These are phyloP conservation scores for Pythium phragmiticola DNA, from an alignment of 352 stramenopile genomes.

Conservation along the genomic window DNA sequence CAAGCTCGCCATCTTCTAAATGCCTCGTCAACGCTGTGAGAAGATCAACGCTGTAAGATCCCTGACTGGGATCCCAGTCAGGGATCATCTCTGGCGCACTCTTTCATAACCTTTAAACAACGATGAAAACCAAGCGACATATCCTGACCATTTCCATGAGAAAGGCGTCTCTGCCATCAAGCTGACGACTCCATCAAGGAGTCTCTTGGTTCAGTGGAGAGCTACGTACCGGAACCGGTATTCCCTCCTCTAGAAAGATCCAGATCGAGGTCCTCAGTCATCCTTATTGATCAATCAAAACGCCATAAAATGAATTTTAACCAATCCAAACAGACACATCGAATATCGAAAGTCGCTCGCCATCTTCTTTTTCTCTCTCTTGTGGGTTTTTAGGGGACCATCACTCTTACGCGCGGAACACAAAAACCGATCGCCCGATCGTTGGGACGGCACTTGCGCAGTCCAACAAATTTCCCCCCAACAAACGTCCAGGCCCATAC, in stretches of 20 bases:
- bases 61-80: too few relatives aligned
- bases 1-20: constrained; percentile 88
- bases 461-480: background rate
- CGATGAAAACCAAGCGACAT: background rate
- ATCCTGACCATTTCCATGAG: background rate
- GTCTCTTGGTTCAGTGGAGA: too few relatives aligned
- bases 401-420: constrained; percentile 26
- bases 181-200: too few relatives aligned
- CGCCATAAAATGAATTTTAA: background rate
- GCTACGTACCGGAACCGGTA: too few relatives aligned
- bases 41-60: too few relatives aligned
- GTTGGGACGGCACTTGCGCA: constrained; percentile 18
- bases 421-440: constrained; percentile 15
- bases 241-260: constrained; percentile 11
- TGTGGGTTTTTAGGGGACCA: constrained; percentile 11
- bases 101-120: constrained; percentile 3
- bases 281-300: background rate
- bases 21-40: background rate
- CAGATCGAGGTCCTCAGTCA: background rate
- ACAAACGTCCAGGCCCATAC: background rate
- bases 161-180: background rate
- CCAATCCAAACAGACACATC: background rate
- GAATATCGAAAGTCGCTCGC: constrained; percentile 5
- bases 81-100: background rate
- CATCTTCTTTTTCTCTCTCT: constrained; percentile 8